Evolutionary conservation across 495 filamentous ascomycete genomes (phyloP), one percentile per base, ranked within the genome.

Genomic region (Xylaria scruposa): DNA sequence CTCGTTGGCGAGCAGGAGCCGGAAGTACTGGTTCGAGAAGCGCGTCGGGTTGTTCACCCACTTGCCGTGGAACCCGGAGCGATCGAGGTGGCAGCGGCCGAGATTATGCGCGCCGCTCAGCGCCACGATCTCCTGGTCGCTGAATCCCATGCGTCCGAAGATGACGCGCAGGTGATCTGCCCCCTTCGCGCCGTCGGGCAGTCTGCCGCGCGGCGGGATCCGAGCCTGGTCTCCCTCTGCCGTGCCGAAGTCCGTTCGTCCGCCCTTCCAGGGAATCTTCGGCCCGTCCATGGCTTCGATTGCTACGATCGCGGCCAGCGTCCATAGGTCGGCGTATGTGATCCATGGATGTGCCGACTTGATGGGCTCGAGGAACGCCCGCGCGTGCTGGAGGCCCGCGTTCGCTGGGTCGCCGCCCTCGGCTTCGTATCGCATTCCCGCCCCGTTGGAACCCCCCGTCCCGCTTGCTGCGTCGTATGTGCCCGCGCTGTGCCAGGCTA

Each of bases 21-120:
- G 81, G 82, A 87, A 90, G 74, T 90, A 91, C 73, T 88, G 87
- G 75, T 90, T 91, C 36, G 85, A 88, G 81, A 90, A 91, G 26
- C 89, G 83, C 6, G 87, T 91, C 67, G 88, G 89, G 75, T 88
- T 89, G 71, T 89, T 88, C 63, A 90, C 88, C 89, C 89, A 90
- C 56, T 88, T 83, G 0, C 88, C 88, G 47, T 89, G 81, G 74
- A 90, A 91, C 15, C 89, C 89, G 46, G 83, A 86, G 19, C 88
- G 84, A 74, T 90, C 87, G n/a, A 69, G 77, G 74, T 90, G 88
- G 76, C 88, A 89, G n/a, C 89, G 82, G 1, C 88, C 88, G 6
- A 90, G 79, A 69, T 85, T 90, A 72, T 90, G 88, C 68, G 88
- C 89, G n/a, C 89, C 88, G 13, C 82, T 73, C 75, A 90, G 71